Conservation (phyloP, 2,329 filamentous ascomycete species). For the Aspergillus texensis region DNA sequence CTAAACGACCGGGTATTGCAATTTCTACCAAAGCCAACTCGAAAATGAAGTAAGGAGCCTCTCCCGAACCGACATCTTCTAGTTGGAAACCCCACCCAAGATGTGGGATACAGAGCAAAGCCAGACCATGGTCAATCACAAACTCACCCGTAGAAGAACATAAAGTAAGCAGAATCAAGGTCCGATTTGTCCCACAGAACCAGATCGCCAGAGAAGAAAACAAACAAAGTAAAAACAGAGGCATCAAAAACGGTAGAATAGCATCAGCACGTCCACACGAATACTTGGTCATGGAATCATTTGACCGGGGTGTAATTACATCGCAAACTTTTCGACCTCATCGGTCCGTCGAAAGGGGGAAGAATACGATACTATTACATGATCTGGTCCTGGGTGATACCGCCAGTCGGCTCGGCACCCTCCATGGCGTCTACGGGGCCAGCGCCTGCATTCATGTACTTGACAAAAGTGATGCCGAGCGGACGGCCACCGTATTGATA, state of each 20-base stretch:
- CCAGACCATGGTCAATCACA: slow-evolving; percentile 4
- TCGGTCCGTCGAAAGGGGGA: neutral
- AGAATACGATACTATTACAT: slow-evolving; percentile 62
- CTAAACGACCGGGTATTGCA: slow-evolving; percentile 10
- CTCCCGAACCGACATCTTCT: slow-evolving; percentile 20
- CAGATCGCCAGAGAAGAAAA: slow-evolving; percentile 13
- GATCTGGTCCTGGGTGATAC: slow-evolving; percentile 95
- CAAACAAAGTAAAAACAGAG: slow-evolving; percentile 10
- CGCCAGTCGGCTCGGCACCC: slow-evolving; percentile 67
- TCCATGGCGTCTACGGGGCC: slow-evolving; percentile 75
- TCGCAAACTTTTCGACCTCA: slow-evolving; percentile 13
- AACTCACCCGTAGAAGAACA: neutral
- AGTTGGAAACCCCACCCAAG: slow-evolving; percentile 5
- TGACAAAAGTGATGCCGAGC: slow-evolving; percentile 89
- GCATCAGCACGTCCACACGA: neutral
- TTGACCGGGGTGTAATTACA: slow-evolving; percentile 3
- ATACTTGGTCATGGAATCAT: slow-evolving; percentile 2
- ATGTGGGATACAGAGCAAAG: neutral
- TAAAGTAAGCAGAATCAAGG: neutral
- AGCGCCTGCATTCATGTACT: slow-evolving; percentile 74
- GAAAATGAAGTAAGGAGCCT: slow-evolving; percentile 5
- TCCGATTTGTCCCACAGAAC: slow-evolving; percentile 15
- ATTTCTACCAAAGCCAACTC: slow-evolving; percentile 11
- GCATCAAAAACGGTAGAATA: slow-evolving; percentile 6
- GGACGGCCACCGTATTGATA: slow-evolving; percentile 97